Evolutionary conservation across 441 rosid species (phyloP), one percentile per base, ranked within the genome.

Genomic region (Breynia disticha): DNA sequence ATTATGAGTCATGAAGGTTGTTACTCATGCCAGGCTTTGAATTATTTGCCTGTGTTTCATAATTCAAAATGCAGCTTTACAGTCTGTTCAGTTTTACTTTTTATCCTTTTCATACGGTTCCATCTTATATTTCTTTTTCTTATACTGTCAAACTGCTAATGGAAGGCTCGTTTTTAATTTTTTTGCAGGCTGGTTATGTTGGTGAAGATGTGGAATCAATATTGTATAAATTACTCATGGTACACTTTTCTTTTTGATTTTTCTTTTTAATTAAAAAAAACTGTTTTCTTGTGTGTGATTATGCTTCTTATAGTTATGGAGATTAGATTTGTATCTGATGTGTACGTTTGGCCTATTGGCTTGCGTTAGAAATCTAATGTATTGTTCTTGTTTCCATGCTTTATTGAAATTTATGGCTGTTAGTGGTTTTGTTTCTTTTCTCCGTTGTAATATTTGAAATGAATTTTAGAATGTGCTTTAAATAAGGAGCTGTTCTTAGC

Each of bases 201-300:
- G 95, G 98, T 54, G 98, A 91, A 52, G 96, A 91, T 82, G 96
- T 91, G 54, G 98, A 91, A 69, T 91, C 98, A 45, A 86, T 91
- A 67, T 65, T 91, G 61, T 79, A 91, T 72, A 87, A 91, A 64
- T 76, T 87, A 67, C 86, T 91, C 51, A 61, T 67, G 76, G 98
- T 91, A 87, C 46, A 52, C 38, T 50, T 65, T 59, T 24, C 41
- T 3, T 57, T 48, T 62, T 16, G 48, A 58, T 13, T 48, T 16
- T 54, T 24, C 7, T 21, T 7, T 17, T 21, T 18, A n/a, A n/a
- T n/a, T n/a, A n/a, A n/a, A n/a, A n/a, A n/a, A n/a, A n/a, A n/a
- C 12, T 42, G 19, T 38, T 9, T 28, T 3, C 15, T 16, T 28
- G 44, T 32, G 45, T 54, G 56, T 41, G 10, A 16, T 54, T 42